A percentile compares a stretch with the other conserved stretches of the same genome.
Conservation (phyloP, 371 early-diverging fungal genomes). For the Dinochytrium kinnereticum region DNA sequence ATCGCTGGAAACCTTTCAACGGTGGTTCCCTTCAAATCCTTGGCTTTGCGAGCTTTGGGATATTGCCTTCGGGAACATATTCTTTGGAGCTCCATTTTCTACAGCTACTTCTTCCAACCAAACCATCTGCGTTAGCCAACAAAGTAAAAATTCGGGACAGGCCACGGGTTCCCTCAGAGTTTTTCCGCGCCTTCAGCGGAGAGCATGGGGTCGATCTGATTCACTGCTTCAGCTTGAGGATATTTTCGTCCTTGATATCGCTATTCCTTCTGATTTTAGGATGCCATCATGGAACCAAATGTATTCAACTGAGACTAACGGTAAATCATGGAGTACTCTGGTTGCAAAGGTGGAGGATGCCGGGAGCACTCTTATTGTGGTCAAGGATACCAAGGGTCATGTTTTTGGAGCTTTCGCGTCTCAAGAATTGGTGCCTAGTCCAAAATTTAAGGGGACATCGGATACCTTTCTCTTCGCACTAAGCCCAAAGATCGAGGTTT, state of each 20-base stretch:
- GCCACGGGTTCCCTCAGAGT: background rate
- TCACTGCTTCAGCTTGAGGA: background rate
- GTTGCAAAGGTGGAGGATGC: slow-evolving; percentile 53
- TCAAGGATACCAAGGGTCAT: slow-evolving; percentile 53
- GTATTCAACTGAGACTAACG: slow-evolving; percentile 64
- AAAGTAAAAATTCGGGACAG: too few relatives aligned
- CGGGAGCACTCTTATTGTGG: slow-evolving; percentile 57
- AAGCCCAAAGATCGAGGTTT: slow-evolving; percentile 52
- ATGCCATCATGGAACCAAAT: slow-evolving; percentile 40
- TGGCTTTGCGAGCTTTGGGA: background rate
- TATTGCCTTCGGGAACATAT: background rate
- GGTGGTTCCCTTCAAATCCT: background rate
- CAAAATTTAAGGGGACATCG: slow-evolving; percentile 76
- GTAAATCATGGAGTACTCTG: slow-evolving; percentile 71
- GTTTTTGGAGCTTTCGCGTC: slow-evolving; percentile 84
- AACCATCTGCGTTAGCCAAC: background rate
- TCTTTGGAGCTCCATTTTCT: background rate
- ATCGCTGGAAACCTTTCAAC: background rate
- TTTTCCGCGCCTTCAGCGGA: background rate
- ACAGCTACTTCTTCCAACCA: background rate
- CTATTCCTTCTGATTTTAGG: background rate
- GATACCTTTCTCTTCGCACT: slow-evolving; percentile 69
- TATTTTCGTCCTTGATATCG: background rate
- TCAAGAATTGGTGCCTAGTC: slow-evolving; percentile 58
- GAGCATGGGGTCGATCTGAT: background rate